Conservation (phyloP, 2,329 filamentous ascomycete species). For the Xylariales sp. region DNA sequence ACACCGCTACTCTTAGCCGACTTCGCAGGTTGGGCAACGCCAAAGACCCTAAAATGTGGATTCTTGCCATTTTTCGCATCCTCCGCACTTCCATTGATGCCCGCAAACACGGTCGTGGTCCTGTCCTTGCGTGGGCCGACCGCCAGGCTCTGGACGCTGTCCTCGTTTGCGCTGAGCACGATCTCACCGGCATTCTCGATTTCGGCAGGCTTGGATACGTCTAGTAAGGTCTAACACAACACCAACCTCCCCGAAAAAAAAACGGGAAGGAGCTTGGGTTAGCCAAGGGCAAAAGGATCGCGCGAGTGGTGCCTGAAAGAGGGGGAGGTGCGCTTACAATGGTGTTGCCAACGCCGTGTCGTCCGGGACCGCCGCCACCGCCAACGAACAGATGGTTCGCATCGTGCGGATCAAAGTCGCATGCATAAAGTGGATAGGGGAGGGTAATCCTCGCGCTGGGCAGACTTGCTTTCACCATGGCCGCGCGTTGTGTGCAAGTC, state of each 20-base stretch:
- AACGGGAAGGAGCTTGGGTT: too few relatives aligned
- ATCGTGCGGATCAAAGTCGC: slow-evolving; percentile 83
- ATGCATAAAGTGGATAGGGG: slow-evolving; percentile 79
- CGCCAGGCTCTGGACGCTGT: slow-evolving; percentile 81
- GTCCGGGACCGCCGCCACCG: slow-evolving; percentile 80
- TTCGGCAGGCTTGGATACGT: slow-evolving; percentile 61
- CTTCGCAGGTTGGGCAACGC: slow-evolving; percentile 40
- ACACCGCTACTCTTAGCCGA: slow-evolving; percentile 29
- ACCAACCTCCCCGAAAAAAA: too few relatives aligned
- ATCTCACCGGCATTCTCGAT: slow-evolving; percentile 66
- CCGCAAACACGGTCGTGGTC: slow-evolving; percentile 60
- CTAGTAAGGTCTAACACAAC: slow-evolving; percentile 59
- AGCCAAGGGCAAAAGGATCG: too few relatives aligned
- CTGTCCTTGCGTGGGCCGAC: slow-evolving; percentile 58
- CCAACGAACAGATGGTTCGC: slow-evolving; percentile 73
- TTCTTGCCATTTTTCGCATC: slow-evolving; percentile 75
- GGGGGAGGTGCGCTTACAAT: slow-evolving; percentile 60
- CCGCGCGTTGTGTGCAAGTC: too few relatives aligned
- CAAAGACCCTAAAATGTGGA: slow-evolving; percentile 76
- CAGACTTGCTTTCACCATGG: slow-evolving; percentile 27
- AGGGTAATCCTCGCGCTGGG: slow-evolving; percentile 60
- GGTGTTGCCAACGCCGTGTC: slow-evolving; percentile 80
- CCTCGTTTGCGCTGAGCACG: slow-evolving; percentile 77
- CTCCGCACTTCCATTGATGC: slow-evolving; percentile 75
- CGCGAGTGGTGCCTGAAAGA: too few relatives aligned